phyloP scores from a whole-genome alignment of 768 basidiomycete species.

The Artomyces pyxidatus region DNA sequence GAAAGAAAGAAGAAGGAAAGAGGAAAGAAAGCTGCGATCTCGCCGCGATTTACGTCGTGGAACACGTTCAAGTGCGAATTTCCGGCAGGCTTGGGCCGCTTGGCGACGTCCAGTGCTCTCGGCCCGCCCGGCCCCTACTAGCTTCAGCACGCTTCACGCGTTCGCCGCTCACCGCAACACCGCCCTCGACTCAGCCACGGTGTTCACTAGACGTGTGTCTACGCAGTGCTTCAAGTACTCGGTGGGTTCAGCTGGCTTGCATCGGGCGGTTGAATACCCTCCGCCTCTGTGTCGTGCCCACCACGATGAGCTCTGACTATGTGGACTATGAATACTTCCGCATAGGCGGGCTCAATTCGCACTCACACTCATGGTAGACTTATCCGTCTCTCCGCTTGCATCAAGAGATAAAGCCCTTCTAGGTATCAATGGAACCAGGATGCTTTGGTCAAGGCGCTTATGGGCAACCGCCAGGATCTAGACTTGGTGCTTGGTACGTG shows the following conservation, averaged over 20 bases:
- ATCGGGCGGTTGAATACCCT: too few species aligned
- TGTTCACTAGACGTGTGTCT: too few species aligned
- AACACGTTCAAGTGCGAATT: not conserved
- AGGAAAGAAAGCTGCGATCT: not conserved
- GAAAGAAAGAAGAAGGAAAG: not conserved
- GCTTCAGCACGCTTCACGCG: too few species aligned
- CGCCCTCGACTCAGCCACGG: too few species aligned
- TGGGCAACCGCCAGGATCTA: not conserved
- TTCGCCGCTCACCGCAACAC: too few species aligned
- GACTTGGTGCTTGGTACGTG: conserved; percentile 13
- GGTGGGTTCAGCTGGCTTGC: too few species aligned
- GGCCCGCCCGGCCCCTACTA: not conserved
- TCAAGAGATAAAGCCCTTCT: too few species aligned
- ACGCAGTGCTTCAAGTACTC: too few species aligned
- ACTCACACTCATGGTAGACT: conserved; percentile 7
- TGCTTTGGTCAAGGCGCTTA: conserved; percentile 6
- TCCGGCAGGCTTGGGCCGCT: not conserved
- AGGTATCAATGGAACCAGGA: conserved; percentile 2
- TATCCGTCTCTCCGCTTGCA: not conserved
- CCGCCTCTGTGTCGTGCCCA: too few species aligned
- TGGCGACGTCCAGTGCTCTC: not conserved
- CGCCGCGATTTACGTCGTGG: not conserved
- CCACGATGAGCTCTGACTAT: too few species aligned
- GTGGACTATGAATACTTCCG: conserved; percentile 14
- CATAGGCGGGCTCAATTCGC: conserved; percentile 14